These are phyloP conservation scores for Sanghuangporus sanghuang DNA, from an alignment of 1,284 basidiomycete genomes.

Conservation along the genomic window DNA sequence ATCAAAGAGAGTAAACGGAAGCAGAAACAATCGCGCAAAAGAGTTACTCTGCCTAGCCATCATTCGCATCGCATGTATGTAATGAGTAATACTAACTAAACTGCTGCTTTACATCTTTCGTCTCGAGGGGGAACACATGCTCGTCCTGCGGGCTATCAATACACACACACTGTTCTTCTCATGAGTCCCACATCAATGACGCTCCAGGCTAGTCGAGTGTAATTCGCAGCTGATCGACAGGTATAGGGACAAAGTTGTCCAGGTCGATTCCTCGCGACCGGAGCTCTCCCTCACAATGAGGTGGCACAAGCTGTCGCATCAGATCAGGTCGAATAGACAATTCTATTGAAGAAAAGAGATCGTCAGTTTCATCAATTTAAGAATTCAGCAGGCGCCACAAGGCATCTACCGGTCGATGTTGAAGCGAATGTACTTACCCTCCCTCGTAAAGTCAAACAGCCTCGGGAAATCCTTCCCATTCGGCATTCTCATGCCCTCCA, in stretches of 20 bases:
- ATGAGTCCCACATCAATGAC: not conserved
- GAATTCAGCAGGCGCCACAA: not conserved
- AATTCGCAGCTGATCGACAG: slow-evolving; percentile 87
- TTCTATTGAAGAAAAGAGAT: slow-evolving; percentile 48
- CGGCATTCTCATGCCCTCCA: slow-evolving; percentile 88
- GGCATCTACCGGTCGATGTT: not conserved
- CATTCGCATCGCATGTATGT: slow-evolving; percentile 9
- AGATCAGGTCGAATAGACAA: slow-evolving; percentile 94
- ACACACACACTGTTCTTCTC: slow-evolving; percentile 8
- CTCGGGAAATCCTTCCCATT: slow-evolving; percentile 95
- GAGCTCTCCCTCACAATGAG: slow-evolving; percentile 86
- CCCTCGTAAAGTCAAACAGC: slow-evolving; percentile 94
- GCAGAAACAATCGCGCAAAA: not conserved
- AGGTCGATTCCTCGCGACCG: slow-evolving; percentile 82
- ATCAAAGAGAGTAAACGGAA: not conserved
- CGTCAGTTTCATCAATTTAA: not conserved
- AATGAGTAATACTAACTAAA: not conserved
- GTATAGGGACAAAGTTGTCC: slow-evolving; percentile 92
- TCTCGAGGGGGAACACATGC: not conserved
- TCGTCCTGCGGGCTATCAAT: slow-evolving; percentile 17
- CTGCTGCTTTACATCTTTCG: not conserved
- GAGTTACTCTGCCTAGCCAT: not conserved
- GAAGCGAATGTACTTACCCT: slow-evolving; percentile 56
- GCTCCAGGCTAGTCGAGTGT: slow-evolving; percentile 67
- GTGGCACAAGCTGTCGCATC: slow-evolving; percentile 86